Evolutionary conservation across 2,329 filamentous ascomycete genomes (phyloP).

Genomic region (Cladobotryum mycophilum): DNA sequence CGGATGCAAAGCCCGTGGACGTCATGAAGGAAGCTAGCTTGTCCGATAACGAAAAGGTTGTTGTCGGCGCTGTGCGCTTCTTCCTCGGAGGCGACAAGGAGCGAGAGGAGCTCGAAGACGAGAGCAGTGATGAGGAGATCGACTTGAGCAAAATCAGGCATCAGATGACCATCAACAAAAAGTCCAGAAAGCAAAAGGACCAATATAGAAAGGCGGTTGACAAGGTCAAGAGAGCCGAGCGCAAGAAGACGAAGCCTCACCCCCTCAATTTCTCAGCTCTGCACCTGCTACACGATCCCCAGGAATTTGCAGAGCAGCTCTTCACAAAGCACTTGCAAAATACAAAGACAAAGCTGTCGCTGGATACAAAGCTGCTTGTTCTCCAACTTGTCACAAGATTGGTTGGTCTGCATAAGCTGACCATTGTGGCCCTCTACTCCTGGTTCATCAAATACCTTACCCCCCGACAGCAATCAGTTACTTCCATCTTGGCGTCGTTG

Average conservation of each 20-base stretch:
- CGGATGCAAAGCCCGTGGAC: constrained; percentile 88
- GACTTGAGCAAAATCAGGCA: constrained; percentile 81
- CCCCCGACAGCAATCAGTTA: constrained; percentile 81
- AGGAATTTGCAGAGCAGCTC: constrained; percentile 83
- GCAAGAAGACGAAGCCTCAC: constrained; percentile 81
- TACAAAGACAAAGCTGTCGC: constrained; percentile 72
- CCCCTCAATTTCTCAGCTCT: constrained; percentile 93
- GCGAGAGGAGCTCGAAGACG: constrained; percentile 85
- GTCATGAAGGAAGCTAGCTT: constrained; percentile 94
- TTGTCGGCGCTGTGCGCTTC: constrained; percentile 81
- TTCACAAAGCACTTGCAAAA: constrained; percentile 90
- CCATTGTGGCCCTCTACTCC: constrained; percentile 84
- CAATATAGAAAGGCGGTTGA: constrained; percentile 72
- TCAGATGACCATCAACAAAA: constrained; percentile 90
- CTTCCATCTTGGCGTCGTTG: constrained; percentile 84
- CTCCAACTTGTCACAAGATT: constrained; percentile 86
- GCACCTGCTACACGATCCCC: constrained; percentile 88
- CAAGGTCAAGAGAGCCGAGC: constrained; percentile 76
- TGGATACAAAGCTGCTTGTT: constrained; percentile 86
- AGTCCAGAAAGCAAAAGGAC: constrained; percentile 80
- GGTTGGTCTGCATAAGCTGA: constrained; percentile 88
- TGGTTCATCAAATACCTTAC: constrained; percentile 94
- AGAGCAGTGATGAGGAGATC: constrained; percentile 71
- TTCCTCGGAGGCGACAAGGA: constrained; percentile 96
- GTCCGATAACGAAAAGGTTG: constrained; percentile 87